phyloP scores from a whole-genome alignment of 2,329 filamentous ascomycete genomes.

The Cordyceps cicadae region DNA sequence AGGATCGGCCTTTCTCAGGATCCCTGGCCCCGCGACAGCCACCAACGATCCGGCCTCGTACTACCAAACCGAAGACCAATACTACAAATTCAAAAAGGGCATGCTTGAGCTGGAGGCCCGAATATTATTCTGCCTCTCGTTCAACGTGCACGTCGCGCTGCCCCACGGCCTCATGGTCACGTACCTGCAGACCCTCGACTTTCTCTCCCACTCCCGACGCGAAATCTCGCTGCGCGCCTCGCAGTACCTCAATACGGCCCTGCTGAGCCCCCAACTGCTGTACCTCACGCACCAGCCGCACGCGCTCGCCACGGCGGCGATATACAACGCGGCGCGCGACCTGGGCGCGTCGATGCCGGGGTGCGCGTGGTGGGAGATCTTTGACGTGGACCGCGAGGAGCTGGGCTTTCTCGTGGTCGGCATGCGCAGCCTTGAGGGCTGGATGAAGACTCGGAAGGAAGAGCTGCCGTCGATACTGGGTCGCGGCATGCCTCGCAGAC shows the following conservation, averaged over 20 bases:
- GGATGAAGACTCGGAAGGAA: constrained; percentile 51
- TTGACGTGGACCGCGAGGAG: constrained; percentile 91
- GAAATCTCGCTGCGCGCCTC: constrained; percentile 57
- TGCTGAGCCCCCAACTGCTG: constrained; percentile 80
- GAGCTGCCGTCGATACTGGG: constrained; percentile 40
- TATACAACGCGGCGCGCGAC: constrained; percentile 83
- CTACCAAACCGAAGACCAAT: constrained; percentile 66
- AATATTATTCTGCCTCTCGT: constrained; percentile 67
- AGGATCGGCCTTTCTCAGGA: constrained; percentile 46
- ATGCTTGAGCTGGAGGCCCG: constrained; percentile 69
- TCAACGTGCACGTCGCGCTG: constrained; percentile 75
- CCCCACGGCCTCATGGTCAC: constrained; percentile 83
- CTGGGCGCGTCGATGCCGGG: constrained; percentile 69
- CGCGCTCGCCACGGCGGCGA: constrained; percentile 74
- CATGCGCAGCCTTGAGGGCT: constrained; percentile 69
- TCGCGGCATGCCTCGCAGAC: constrained; percentile 48
- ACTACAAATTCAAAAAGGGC: constrained; percentile 53
- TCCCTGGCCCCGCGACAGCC: constrained; percentile 23
- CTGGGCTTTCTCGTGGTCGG: constrained; percentile 86
- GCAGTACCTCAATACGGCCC: constrained; percentile 74
- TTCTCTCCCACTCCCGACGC: constrained; percentile 38
- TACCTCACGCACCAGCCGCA: constrained; percentile 90
- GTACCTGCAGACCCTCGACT: constrained; percentile 83
- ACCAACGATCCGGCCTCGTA: constrained; percentile 44
- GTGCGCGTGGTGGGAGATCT: constrained; percentile 94